These are phyloP conservation scores for Diaporthe sp. DNA, from an alignment of 2,329 filamentous ascomycete genomes.

Conservation along the genomic window DNA sequence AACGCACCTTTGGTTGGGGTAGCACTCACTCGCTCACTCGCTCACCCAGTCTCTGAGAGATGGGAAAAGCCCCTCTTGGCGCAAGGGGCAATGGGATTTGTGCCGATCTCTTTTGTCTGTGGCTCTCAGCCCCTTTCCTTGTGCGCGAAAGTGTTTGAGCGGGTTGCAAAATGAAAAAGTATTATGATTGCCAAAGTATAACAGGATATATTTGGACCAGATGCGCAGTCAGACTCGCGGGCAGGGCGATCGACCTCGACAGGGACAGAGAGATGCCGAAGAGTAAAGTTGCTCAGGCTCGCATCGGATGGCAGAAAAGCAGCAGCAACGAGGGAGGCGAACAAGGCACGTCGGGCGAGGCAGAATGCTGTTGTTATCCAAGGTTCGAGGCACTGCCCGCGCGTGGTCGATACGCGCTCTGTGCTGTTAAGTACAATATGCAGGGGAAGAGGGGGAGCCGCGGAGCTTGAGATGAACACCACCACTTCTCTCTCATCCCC, in stretches of 20 bases:
- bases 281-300: background rate
- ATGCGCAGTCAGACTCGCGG: background rate
- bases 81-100: slow-evolving; percentile 7
- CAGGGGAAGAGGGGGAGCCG: background rate
- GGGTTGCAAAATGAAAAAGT: slow-evolving; percentile 9
- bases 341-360: background rate
- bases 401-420: background rate
- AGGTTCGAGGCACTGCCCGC: background rate
- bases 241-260: slow-evolving; percentile 1
- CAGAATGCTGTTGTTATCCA: background rate
- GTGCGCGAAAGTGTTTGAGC: slow-evolving; percentile 7
- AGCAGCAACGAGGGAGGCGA: background rate
- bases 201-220: slow-evolving; percentile 13
- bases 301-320: background rate
- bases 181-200: slow-evolving; percentile 15
- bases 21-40: background rate
- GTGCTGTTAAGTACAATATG: slow-evolving; percentile 1
- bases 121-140: background rate
- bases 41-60: background rate
- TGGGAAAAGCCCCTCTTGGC: slow-evolving; percentile 1
- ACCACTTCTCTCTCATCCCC: background rate
- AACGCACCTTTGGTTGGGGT: slow-evolving; percentile 1
- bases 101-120: slow-evolving; percentile 6
- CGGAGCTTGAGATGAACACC: background rate
- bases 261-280: slow-evolving; percentile 19